Evolutionary conservation across 495 filamentous ascomycete genomes (phyloP).

Genomic region (Hamigera avellanea): DNA sequence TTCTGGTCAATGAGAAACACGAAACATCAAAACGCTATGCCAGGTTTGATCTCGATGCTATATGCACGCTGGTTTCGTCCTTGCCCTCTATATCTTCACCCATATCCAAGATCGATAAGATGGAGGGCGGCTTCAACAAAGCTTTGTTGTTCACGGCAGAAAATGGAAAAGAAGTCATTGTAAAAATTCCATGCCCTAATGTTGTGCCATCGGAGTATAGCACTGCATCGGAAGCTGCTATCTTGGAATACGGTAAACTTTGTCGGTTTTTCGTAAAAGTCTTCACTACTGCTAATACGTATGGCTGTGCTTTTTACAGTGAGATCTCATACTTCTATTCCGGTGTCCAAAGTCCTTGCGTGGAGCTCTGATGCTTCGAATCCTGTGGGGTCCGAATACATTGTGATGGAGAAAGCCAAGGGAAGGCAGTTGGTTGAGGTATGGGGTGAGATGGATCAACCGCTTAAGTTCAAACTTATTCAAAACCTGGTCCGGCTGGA

Average conservation of each 20-base stretch:
- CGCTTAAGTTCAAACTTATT: slow-evolving; percentile 12
- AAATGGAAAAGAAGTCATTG: slow-evolving; percentile 17
- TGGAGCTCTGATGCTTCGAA: slow-evolving; percentile 19
- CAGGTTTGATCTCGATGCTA: slow-evolving; percentile 14
- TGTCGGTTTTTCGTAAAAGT: background rate
- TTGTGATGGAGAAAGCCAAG: slow-evolving; percentile 20
- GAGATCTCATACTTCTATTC: slow-evolving; percentile 9
- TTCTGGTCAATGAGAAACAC: slow-evolving; percentile 15
- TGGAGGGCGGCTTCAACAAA: slow-evolving; percentile 24
- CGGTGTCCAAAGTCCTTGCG: slow-evolving; percentile 16
- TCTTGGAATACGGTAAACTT: slow-evolving; percentile 14
- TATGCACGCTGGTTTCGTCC: slow-evolving; percentile 14
- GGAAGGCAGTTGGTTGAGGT: slow-evolving; percentile 18
- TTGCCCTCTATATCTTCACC: slow-evolving; percentile 8
- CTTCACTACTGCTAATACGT: slow-evolving; percentile 1
- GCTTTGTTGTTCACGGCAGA: slow-evolving; percentile 16
- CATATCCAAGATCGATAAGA: slow-evolving; percentile 15
- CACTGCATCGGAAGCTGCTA: slow-evolving; percentile 18
- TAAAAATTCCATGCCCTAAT: slow-evolving; percentile 13
- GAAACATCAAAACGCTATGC: slow-evolving; percentile 10
- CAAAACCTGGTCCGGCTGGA: slow-evolving; percentile 15
- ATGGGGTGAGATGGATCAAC: slow-evolving; percentile 16
- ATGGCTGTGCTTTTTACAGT: slow-evolving; percentile 11
- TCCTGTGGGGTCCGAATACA: slow-evolving; percentile 19
- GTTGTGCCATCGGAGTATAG: slow-evolving; percentile 14